phyloP scores from a whole-genome alignment of 345 rosid genomes.

The Lepidium sativum region DNA sequence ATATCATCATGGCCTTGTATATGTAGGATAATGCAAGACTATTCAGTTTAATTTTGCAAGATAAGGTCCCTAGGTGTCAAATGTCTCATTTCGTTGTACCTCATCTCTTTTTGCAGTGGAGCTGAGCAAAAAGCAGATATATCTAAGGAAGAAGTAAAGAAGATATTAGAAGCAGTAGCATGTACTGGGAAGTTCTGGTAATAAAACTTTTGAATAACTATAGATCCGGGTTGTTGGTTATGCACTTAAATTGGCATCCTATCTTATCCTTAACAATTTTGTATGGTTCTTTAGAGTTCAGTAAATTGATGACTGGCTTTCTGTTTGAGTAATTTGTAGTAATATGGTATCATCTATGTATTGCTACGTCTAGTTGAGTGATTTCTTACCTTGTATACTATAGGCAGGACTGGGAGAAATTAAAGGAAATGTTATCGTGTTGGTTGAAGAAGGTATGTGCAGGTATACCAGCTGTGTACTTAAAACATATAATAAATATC shows the following conservation, averaged over 20 bases:
- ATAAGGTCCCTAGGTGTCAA: background rate
- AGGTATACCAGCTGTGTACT: conserved; percentile 44
- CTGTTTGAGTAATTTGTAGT: background rate
- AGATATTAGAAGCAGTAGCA: conserved; percentile 55
- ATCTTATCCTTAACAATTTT: background rate
- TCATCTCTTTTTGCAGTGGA: conserved; percentile 22
- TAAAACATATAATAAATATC: background rate
- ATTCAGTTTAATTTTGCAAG: background rate
- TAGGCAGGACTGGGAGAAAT: conserved; percentile 86
- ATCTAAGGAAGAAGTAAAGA: conserved; percentile 38
- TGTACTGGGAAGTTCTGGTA: conserved; percentile 76
- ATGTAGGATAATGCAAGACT: conserved; percentile 1
- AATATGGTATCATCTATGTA: background rate
- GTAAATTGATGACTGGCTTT: background rate
- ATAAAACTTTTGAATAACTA: background rate
- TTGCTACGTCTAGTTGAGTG: background rate
- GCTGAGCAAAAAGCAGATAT: conserved; percentile 27
- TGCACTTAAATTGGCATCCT: background rate
- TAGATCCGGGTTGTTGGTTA: background rate
- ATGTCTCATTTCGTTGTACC: background rate
- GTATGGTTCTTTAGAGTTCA: background rate
- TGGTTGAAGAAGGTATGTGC: conserved; percentile 96
- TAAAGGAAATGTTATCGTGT: conserved; percentile 67
- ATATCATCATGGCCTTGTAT: background rate
- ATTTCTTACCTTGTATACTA: background rate